A percentile compares a stretch with the other conserved stretches of the same genome.
phyloP scores from a whole-genome alignment of 306 rosid species.

The Amphicarpaea edgeworthii region DNA sequence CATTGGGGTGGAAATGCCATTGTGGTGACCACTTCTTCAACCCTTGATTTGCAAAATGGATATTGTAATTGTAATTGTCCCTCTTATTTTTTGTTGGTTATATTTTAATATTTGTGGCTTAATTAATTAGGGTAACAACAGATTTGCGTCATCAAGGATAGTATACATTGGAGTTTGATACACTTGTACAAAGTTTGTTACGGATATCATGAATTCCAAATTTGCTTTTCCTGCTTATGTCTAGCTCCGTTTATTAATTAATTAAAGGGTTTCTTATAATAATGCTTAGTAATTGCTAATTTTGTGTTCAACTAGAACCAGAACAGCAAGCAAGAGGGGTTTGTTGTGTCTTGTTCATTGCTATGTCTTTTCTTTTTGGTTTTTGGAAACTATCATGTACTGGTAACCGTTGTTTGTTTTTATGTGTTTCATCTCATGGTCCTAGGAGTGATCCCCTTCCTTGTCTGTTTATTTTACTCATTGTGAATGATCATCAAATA shows the following conservation, averaged over 20 bases:
- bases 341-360: constrained; percentile 34
- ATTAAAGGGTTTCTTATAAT: constrained; percentile 12
- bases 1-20: constrained; percentile 94
- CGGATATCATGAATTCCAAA: constrained; percentile 45
- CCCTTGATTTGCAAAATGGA: constrained; percentile 58
- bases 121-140: constrained; percentile 27
- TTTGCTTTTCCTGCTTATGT: too few relatives aligned
- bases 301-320: constrained; percentile 25
- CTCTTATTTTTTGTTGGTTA: constrained; percentile 1
- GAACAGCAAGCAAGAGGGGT: constrained; percentile 24
- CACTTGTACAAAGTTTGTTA: constrained; percentile 62
- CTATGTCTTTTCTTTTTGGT: neutral
- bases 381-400: neutral
- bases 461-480: too few relatives aligned
- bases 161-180: constrained; percentile 58
- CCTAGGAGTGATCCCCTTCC: too few relatives aligned
- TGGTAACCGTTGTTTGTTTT: too few relatives aligned
- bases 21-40: constrained; percentile 83
- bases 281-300: constrained; percentile 13
- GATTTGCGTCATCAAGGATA: constrained; percentile 53
- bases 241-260: too few relatives aligned
- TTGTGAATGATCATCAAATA: neutral
- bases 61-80: constrained; percentile 11
- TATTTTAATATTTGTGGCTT: constrained; percentile 28
- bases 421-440: too few relatives aligned